phyloP scores from a whole-genome alignment of 2,329 filamentous ascomycete species.

The Trichoderma aggressivum region DNA sequence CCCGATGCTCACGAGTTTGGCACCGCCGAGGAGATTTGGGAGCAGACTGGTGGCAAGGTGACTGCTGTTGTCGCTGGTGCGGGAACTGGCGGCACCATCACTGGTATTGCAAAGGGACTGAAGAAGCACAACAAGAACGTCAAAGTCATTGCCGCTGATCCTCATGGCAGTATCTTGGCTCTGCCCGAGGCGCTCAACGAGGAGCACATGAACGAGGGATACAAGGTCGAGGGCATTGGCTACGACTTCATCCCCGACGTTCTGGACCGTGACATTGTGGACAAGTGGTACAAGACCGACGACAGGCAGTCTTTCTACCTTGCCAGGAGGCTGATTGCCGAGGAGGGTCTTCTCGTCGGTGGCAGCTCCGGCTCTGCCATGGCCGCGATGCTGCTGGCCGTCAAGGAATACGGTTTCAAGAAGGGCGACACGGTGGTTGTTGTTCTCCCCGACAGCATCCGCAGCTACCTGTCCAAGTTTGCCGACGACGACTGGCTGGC shows the following conservation, averaged over 20 bases:
- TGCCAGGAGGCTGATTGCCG: conserved; percentile 84
- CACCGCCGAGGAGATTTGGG: conserved; percentile 95
- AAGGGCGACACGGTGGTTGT: conserved; percentile 89
- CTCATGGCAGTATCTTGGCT: conserved; percentile 86
- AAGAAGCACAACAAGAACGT: conserved; percentile 81
- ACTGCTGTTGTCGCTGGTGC: conserved; percentile 85
- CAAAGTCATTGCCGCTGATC: conserved; percentile 90
- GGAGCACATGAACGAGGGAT: conserved; percentile 74
- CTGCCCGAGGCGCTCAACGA: conserved; percentile 76
- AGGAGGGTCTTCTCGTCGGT: conserved; percentile 90
- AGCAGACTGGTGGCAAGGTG: conserved; percentile 79
- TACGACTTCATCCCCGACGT: conserved; percentile 99
- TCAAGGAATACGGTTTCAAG: conserved; percentile 70
- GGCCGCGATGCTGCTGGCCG: conserved; percentile 72
- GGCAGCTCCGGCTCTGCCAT: conserved; percentile 93
- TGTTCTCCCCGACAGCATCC: conserved; percentile 89
- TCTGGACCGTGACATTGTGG: conserved; percentile 72
- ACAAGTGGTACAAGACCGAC: conserved; percentile 98
- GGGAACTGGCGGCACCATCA: conserved; percentile 93
- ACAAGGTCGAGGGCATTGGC: conserved; percentile 98
- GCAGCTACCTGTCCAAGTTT: conserved; percentile 97
- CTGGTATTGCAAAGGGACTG: conserved; percentile 79
- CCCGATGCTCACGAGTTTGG: conserved; percentile 90
- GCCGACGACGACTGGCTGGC: conserved; percentile 98
- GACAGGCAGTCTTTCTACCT: conserved; percentile 88